Conservation (phyloP, 2,329 filamentous ascomycete species). For the Sporothrix schenckii region DNA sequence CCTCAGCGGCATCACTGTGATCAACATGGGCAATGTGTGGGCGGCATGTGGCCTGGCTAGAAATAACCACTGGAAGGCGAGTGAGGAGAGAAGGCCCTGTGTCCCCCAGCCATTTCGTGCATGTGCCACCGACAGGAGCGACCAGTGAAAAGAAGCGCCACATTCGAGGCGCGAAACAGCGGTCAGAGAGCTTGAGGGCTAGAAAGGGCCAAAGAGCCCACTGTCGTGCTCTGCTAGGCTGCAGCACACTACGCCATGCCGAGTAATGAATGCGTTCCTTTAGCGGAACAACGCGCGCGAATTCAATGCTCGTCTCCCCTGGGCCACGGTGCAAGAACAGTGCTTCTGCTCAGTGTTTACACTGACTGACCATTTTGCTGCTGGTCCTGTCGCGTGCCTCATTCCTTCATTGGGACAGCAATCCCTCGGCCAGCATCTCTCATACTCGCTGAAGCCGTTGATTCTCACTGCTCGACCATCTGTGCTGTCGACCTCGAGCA, state of each 20-base stretch:
- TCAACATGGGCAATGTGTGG: too few species aligned
- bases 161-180: background rate
- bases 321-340: background rate
- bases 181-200: background rate
- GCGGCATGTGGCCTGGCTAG: too few species aligned
- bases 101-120: conserved; percentile 19
- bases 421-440: conserved; percentile 1
- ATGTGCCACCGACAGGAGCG: conserved; percentile 3
- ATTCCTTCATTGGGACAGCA: conserved; percentile 9
- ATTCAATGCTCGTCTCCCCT: background rate
- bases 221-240: background rate
- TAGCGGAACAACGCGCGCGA: background rate
- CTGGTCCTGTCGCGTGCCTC: conserved; percentile 14
- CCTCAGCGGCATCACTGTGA: too few species aligned
- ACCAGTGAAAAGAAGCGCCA: background rate
- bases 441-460: background rate
- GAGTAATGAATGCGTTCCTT: background rate
- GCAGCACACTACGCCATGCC: background rate
- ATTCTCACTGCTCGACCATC: background rate
- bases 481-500: conserved; percentile 3
- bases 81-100: background rate
- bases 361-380: background rate
- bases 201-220: too few species aligned
- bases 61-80: too few species aligned
- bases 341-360: background rate